These are phyloP conservation scores for Botrytis paeoniae DNA, from an alignment of 2,329 filamentous ascomycete genomes.

Conservation along the genomic window DNA sequence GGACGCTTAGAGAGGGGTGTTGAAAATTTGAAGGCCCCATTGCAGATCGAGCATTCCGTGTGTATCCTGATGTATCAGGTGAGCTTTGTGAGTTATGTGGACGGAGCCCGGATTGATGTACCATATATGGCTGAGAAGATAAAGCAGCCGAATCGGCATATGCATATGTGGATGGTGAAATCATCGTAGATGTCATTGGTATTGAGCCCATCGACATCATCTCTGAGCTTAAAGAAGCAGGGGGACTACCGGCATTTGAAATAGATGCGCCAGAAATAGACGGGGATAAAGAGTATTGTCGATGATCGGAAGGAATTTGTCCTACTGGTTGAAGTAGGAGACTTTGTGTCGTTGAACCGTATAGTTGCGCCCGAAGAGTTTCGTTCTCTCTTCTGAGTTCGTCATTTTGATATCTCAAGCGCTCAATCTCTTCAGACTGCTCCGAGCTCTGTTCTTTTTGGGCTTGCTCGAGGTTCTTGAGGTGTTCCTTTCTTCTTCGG, in stretches of 20 bases:
- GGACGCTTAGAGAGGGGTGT: slow-evolving; percentile 33
- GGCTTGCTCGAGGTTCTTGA: slow-evolving; percentile 44
- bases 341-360: slow-evolving; percentile 37
- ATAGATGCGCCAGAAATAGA: slow-evolving; percentile 37
- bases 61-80: slow-evolving; percentile 39
- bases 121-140: slow-evolving; percentile 39
- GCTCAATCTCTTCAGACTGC: slow-evolving; percentile 43
- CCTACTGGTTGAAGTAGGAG: slow-evolving; percentile 29
- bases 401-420: slow-evolving; percentile 42
- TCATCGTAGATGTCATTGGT: slow-evolving; percentile 37
- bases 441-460: slow-evolving; percentile 42
- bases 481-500: slow-evolving; percentile 44
- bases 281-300: slow-evolving; percentile 37
- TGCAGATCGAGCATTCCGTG: slow-evolving; percentile 36
- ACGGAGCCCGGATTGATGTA: slow-evolving; percentile 39
- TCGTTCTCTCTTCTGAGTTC: slow-evolving; percentile 44
- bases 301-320: slow-evolving; percentile 28
- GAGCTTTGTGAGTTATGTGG: slow-evolving; percentile 39
- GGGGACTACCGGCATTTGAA: slow-evolving; percentile 36
- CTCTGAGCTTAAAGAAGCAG: slow-evolving; percentile 33
- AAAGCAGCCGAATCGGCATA: slow-evolving; percentile 35
- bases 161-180: slow-evolving; percentile 34
- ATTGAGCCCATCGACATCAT: slow-evolving; percentile 37
- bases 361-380: slow-evolving; percentile 39
- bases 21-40: slow-evolving; percentile 38